Evolutionary conservation across 1,139 yeast species (phyloP).

Genomic region (Candida gigantensis): DNA sequence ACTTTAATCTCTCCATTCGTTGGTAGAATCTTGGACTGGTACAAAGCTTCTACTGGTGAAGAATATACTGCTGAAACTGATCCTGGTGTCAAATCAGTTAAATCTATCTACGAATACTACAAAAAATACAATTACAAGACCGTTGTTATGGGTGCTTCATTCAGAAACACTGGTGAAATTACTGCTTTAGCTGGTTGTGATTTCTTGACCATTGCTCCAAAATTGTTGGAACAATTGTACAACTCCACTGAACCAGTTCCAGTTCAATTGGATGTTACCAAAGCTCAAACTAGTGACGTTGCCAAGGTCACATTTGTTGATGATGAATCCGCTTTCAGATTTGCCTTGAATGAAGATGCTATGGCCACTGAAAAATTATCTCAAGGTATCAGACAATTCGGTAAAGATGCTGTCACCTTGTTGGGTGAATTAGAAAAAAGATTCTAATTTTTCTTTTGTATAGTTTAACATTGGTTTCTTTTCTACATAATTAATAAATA

Average conservation of each 20-base stretch:
- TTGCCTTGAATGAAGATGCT: constrained; percentile 89
- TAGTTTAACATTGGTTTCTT: too few relatives aligned
- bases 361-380: constrained; percentile 98
- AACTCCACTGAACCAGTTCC: constrained; percentile 81
- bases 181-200: constrained; percentile 97
- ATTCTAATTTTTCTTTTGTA: constrained; percentile 40
- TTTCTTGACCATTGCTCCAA: constrained; percentile 93
- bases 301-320: constrained; percentile 80
- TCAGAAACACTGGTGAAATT: constrained; percentile 97
- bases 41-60: constrained; percentile 92
- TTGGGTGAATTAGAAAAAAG: constrained; percentile 75
- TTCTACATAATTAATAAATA: neutral
- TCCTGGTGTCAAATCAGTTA: constrained; percentile 96
- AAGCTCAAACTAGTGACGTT: constrained; percentile 50
- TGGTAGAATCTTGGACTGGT: constrained; percentile 99
- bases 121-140: constrained; percentile 95
- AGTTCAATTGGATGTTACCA: constrained; percentile 68
- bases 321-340: constrained; percentile 90
- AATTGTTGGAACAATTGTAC: constrained; percentile 83
- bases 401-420: constrained; percentile 90
- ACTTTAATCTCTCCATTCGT: constrained; percentile 98
- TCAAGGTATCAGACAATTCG: constrained; percentile 96
- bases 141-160: constrained; percentile 99
- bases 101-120: constrained; percentile 91
- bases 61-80: constrained; percentile 77